Base-by-base conservation (phyloP, 1,139 yeast genomes). In the Spathaspora sp. region DNA sequence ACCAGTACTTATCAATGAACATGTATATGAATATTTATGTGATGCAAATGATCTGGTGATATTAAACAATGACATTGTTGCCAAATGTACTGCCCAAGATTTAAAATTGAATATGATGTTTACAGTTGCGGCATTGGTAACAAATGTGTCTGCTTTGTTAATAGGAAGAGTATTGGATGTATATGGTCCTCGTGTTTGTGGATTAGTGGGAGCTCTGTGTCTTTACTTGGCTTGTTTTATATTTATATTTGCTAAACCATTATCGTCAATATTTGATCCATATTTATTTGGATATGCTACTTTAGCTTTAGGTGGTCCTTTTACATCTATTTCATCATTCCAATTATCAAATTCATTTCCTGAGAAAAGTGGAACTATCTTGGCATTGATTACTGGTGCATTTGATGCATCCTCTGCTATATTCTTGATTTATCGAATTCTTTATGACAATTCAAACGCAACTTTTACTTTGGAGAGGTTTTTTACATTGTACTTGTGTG, bases 331-430 rank as follows among this genome's bases (percentile, higher is more conserved):
- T 51, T 70, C 78, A 2, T 68, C 74, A 6, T 74, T 74, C 56
- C 78, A 74, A 52, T 67, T 74, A 48, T 71, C 77, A 20, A 74
- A 74, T 51, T 58, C 77, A 3, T 74, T 74, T 57, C 79, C 79
- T 3, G 54, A 61, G 25, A 63, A 60, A 33, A 65, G 73, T 38
- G 79, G 79, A 1, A 59, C 73, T 11, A 65, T 74, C 24, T 64
- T 74, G 53, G 78, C 78, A 4, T 58, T 74, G 40, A 57, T 74
- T 40, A 72, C 78, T 0, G 79, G 79, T 3, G 78, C 78, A 0
- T 74, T 74, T 52, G 78, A 74, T 57, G 72, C 78, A 8, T 71
- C 77, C 1, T 68, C 74, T n/a, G 78, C 78, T 0, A 65, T 74
- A 20, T 73, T 74, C 53, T 67, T 74, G 56, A 44, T 72, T 36